Evolutionary conservation across 2,329 filamentous ascomycete species (phyloP).

Genomic region (Ophiostoma triangulosporum): DNA sequence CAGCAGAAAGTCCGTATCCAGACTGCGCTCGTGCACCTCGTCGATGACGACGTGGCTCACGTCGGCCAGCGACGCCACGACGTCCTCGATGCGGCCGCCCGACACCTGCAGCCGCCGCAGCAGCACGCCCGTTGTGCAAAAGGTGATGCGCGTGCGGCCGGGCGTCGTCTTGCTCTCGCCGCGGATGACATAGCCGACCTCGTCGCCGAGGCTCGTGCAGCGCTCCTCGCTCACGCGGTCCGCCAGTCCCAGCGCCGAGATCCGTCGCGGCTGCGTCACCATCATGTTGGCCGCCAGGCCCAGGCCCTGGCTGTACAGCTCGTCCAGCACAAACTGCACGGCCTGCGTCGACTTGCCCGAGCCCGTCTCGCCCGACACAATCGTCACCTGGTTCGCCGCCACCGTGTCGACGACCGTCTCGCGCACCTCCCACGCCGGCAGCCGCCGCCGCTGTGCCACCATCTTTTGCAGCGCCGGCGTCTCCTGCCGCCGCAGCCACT

Average conservation of each 20-base stretch:
- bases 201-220: constrained; percentile 56
- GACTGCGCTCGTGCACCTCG: constrained; percentile 87
- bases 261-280: constrained; percentile 88
- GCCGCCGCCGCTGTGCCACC: constrained; percentile 53
- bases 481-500: constrained; percentile 58
- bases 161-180: constrained; percentile 64
- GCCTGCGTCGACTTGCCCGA: constrained; percentile 96
- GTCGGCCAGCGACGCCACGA: constrained; percentile 69
- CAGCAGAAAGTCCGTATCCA: constrained; percentile 89
- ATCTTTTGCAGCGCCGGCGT: constrained; percentile 58
- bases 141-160: constrained; percentile 68
- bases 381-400: constrained; percentile 69
- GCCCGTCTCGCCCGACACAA: constrained; percentile 93
- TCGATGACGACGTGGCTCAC: constrained; percentile 93
- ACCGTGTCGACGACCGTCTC: constrained; percentile 67
- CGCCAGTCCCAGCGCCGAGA: constrained; percentile 84
- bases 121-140: constrained; percentile 90
- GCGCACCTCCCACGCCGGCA: constrained; percentile 80
- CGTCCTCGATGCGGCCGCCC: constrained; percentile 64
- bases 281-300: constrained; percentile 77
- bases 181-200: constrained; percentile 84
- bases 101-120: constrained; percentile 83
- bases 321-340: constrained; percentile 89
- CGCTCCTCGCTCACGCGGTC: constrained; percentile 91
- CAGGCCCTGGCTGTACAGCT: constrained; percentile 63